Base-by-base conservation (phyloP, 176 grass and related monocot genomes). In the Musa beccarii region DNA sequence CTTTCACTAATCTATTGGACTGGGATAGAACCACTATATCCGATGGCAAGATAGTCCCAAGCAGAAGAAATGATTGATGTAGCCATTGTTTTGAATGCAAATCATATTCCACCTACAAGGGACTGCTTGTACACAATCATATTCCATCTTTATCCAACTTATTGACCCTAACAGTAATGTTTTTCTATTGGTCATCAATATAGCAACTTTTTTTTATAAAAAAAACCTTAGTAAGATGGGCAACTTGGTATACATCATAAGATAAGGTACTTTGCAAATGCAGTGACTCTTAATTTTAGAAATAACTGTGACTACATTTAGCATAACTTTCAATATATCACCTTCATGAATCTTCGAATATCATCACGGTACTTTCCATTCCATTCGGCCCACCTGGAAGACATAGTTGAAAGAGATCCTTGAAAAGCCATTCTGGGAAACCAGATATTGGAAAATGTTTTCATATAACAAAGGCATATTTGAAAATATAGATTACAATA, bases 361-460 rank as follows among this genome's bases (percentile, higher is more conserved):
- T 89, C 95, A 72, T 99, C 95, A 78, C 95, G 89, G 69, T 99
- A 99, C 76, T 85, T 79, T 29, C 95, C 95, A 17, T 99, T 99
- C 95, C 95, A 99, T 87, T 99, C 95, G 81, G 95, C 95, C 95
- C 95, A 99, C 75, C 95, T 99, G 78, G 24, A 86, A 76, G 23
- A 86, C 55, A 49, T 63, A 63, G 69, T 63, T 77, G 11, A 56
- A 89, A 70, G 78, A 51, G 53, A 71, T 79, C 12, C 67, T 49
- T 28, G 43, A 28, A 15, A 51, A 63, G 28, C 22, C 5, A 59
- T 26, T 55, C 15, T 10, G 15, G 13, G 15, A 26, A 29, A 19
- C 26, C 26, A 43, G 34, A 43, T 43, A 43, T 43, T 43, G 34
- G 16, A 57, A 13, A 57, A 57, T 13, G 54, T 57, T 57, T 57